Evolutionary conservation across 2,329 filamentous ascomycete genomes (phyloP), one percentile per base, ranked within the genome.

Genomic region (Nemania sp.): DNA sequence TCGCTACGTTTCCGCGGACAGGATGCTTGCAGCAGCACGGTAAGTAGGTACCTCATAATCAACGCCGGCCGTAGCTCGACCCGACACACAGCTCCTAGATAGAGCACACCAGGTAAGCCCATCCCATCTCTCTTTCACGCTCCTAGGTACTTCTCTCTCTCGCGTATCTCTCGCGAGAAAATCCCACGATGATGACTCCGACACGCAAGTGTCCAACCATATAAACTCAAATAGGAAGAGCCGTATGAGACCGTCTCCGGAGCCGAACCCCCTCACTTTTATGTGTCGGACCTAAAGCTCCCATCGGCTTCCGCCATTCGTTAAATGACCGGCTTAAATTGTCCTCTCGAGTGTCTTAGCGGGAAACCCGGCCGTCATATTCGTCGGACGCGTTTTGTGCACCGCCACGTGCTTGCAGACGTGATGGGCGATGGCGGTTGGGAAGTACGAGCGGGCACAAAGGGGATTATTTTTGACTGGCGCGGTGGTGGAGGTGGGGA

Each of bases 371-470:
- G n/a, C n/a, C n/a, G n/a, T n/a, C n/a, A n/a, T n/a, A 52, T 52
- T 31, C 52, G 62, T 62, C 62, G 62, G 56, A 60, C 60, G 54
- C 60, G 64, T 61, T 66, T 65, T 65, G 68, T 70, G 68, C 67
- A 70, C 64, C 68, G 68, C 59, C 68, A 70, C 59, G 64, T 70
- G 67, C 66, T 69, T 66, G 67, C 68, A 64, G 47, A 64, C 49
- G 59, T 49, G 58, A 61, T 62, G 50, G 47, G 63, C 56, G 36
- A 49, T 57, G 39, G 56, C 48, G 61, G 49, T 34, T 36, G 28
- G 46, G 49, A 37, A 40, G 54, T n/a, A n/a, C n/a, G n/a, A n/a
- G n/a, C n/a, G n/a, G n/a, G n/a, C n/a, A n/a, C n/a, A n/a, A n/a
- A n/a, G n/a, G n/a, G n/a, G n/a, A n/a, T n/a, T n/a, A n/a, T n/a